Conservation (phyloP, 1,284 basidiomycete genomes). For the Neolentinus lepideus region DNA sequence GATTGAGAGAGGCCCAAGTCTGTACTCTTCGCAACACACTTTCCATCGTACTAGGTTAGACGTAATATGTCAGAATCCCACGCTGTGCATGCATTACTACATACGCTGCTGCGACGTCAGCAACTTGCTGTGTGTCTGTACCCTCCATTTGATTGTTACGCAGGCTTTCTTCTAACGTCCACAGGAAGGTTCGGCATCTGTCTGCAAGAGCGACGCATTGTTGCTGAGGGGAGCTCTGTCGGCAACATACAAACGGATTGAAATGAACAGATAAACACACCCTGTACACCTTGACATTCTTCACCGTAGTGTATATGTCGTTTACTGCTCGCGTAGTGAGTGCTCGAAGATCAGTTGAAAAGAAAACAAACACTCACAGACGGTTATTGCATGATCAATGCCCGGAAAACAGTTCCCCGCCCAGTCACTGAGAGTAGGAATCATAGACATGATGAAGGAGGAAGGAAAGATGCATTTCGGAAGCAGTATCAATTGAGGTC, state of each 20-base stretch:
- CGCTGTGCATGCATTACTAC: constrained; percentile 6
- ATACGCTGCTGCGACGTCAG: constrained; percentile 30
- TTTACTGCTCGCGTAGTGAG: background rate
- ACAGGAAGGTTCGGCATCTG: background rate
- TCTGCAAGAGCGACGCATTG: background rate
- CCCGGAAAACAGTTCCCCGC: background rate
- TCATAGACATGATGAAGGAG: background rate
- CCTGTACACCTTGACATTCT: background rate
- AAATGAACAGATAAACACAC: background rate
- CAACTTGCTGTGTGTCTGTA: background rate
- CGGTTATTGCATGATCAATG: background rate
- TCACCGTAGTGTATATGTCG: background rate
- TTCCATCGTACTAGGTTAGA: background rate
- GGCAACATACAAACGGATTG: background rate
- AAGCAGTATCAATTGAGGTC: background rate
- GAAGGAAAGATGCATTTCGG: background rate
- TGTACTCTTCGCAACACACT: constrained; percentile 16
- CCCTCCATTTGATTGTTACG: background rate
- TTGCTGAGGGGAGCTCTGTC: background rate
- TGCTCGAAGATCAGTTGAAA: background rate
- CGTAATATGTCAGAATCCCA: background rate
- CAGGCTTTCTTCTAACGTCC: background rate
- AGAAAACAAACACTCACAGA: background rate
- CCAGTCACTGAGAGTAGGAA: background rate
- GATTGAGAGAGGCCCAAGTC: constrained; percentile 30